Percentiles rank a stretch among this genome's conserved stretches.
These are phyloP conservation scores for Phytophthora sp. DNA, from an alignment of 352 stramenopile species.

Conservation along the genomic window DNA sequence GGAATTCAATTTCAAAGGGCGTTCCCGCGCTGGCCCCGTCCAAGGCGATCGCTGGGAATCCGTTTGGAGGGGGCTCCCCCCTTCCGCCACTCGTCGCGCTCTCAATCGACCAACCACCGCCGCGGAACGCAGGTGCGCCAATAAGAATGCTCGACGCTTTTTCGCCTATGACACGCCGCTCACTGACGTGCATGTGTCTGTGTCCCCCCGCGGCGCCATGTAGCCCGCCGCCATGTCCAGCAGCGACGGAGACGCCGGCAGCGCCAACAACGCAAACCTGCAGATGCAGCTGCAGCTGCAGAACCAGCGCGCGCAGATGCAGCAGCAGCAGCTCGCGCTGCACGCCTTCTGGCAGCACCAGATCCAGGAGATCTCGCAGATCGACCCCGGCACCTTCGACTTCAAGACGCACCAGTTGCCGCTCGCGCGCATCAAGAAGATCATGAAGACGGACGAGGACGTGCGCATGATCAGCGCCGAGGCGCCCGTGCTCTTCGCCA, in stretches of 20 bases:
- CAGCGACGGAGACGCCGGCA: conserved; percentile 44
- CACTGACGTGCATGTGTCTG: conserved; percentile 15
- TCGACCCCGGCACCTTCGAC: conserved; percentile 85
- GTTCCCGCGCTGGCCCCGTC: too few species aligned
- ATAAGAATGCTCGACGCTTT: conserved; percentile 72
- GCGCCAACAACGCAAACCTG: conserved; percentile 59
- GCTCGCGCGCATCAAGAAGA: conserved; percentile 95
- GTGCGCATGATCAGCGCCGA: conserved; percentile 95
- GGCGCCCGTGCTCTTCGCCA: conserved; percentile 92
- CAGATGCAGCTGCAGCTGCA: conserved; percentile 90
- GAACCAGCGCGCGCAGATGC: conserved; percentile 87
- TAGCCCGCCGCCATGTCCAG: conserved; percentile 49
- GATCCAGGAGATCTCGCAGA: conserved; percentile 89
- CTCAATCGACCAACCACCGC: conserved; percentile 34
- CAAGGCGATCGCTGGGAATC: too few species aligned
- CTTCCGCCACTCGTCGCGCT: conserved; percentile 18
- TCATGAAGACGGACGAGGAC: conserved; percentile 96
- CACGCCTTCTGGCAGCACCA: conserved; percentile 90
- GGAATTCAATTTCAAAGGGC: conserved; percentile 3
- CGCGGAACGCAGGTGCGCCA: conserved; percentile 52
- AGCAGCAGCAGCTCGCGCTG: conserved; percentile 87
- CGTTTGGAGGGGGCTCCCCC: too few species aligned
- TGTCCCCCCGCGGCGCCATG: conserved; percentile 5
- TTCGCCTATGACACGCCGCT: conserved; percentile 72
- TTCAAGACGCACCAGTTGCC: conserved; percentile 92